Conservation (phyloP, 2,329 filamentous ascomycete genomes). For the Pseudogymnoascus sp. region DNA sequence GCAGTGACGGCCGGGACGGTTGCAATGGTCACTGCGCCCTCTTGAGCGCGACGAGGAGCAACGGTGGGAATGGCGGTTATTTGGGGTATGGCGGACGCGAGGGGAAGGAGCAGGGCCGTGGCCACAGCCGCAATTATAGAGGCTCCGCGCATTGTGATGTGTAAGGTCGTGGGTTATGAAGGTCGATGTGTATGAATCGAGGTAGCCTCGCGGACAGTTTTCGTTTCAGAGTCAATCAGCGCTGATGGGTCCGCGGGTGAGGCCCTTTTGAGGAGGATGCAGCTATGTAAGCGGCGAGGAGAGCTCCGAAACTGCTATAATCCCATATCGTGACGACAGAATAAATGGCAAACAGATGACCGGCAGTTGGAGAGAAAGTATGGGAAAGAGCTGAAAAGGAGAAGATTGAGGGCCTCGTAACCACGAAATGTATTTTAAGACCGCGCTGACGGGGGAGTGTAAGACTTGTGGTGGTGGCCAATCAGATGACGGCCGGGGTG, state of each 20-base stretch:
- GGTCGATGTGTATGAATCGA: neutral
- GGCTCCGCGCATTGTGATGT: neutral
- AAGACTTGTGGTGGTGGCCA: neutral
- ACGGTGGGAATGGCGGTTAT: neutral
- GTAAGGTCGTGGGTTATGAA: neutral
- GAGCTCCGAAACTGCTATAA: neutral
- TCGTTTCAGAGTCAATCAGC: neutral
- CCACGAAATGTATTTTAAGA: constrained; percentile 7
- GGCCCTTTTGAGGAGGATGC: neutral
- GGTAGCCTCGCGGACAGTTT: neutral
- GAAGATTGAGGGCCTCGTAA: neutral
- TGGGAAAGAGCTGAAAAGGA: neutral
- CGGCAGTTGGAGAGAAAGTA: neutral
- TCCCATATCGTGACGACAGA: neutral
- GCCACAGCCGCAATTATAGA: neutral
- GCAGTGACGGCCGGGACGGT: neutral
- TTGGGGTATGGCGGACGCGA: neutral
- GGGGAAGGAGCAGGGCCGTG: constrained; percentile 2
- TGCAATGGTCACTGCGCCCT: neutral
- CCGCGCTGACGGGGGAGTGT: neutral
- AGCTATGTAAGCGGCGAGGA: neutral
- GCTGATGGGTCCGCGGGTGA: neutral
- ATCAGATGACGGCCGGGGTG: neutral
- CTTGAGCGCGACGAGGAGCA: neutral
- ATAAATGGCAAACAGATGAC: neutral